Percentiles rank a stretch among this genome's conserved stretches.
phyloP scores from a whole-genome alignment of 352 stramenopile species.

The Globisporangium cystogenes region DNA sequence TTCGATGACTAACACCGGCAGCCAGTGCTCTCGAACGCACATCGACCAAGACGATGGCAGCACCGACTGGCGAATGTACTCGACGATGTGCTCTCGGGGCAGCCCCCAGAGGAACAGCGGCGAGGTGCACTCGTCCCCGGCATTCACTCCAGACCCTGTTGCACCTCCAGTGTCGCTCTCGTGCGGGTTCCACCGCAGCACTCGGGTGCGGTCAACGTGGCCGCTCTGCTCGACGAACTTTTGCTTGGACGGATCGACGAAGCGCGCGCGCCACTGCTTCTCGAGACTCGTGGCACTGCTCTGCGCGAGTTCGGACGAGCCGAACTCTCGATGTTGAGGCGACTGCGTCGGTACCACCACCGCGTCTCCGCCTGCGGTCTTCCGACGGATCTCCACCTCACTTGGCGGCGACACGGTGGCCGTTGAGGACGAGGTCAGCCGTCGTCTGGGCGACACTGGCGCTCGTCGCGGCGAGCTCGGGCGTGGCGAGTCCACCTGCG shows the following conservation, averaged over 20 bases:
- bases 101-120: constrained; percentile 56
- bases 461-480: constrained; percentile 13
- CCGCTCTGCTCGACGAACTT: constrained; percentile 24
- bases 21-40: constrained; percentile 20
- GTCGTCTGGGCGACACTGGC: constrained; percentile 1
- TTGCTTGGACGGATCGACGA: constrained; percentile 22
- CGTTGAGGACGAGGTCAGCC: neutral
- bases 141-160: neutral
- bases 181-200: constrained; percentile 23
- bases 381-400: neutral
- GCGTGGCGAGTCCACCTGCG: neutral
- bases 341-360: neutral
- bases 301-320: neutral
- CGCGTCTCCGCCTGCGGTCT: neutral
- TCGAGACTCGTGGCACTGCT: constrained; percentile 22
- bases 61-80: constrained; percentile 75
- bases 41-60: constrained; percentile 54
- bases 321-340: constrained; percentile 8
- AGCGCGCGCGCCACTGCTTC: constrained; percentile 41
- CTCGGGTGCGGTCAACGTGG: constrained; percentile 45
- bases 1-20: neutral
- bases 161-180: neutral
- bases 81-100: constrained; percentile 63
- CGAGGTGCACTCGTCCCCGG: constrained; percentile 9
- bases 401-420: neutral